A percentile compares a stretch with the other conserved stretches of the same genome.
Evolutionary conservation across 2,329 filamentous ascomycete species (phyloP).

Genomic region (Trichoderma semiorbis): DNA sequence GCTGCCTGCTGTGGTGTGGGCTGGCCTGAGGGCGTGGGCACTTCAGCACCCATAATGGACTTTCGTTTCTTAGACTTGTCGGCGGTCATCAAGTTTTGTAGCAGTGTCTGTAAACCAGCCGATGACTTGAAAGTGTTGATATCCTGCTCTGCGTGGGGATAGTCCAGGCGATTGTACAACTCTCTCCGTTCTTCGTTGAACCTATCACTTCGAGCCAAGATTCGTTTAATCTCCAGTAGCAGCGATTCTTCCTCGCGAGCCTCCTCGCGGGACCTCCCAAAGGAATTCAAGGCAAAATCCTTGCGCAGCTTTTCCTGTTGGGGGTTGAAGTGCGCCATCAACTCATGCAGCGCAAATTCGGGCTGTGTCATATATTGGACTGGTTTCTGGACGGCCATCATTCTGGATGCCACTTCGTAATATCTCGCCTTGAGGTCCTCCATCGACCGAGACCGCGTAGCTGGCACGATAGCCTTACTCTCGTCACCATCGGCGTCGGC

Average conservation of each 20-base stretch:
- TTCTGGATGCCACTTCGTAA: conserved; percentile 78
- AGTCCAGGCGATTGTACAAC: conserved; percentile 81
- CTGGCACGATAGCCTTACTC: conserved; percentile 52
- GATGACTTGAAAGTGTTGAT: conserved; percentile 78
- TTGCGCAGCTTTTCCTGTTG: conserved; percentile 77
- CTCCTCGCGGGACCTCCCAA: conserved; percentile 80
- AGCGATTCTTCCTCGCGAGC: conserved; percentile 88
- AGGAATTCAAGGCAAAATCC: conserved; percentile 73
- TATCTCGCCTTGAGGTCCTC: conserved; percentile 91
- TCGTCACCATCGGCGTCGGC: conserved; percentile 44
- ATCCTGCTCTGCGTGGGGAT: conserved; percentile 66
- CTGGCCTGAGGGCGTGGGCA: conserved; percentile 40
- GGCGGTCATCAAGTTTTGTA: conserved; percentile 75
- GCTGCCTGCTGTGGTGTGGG: conserved; percentile 37
- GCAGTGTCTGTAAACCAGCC: conserved; percentile 71
- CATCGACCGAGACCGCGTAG: conserved; percentile 61
- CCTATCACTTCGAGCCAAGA: conserved; percentile 78
- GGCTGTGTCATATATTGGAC: conserved; percentile 81
- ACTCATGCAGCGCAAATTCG: conserved; percentile 79
- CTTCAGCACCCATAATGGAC: conserved; percentile 59
- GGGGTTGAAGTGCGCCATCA: conserved; percentile 82
- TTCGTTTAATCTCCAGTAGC: conserved; percentile 85
- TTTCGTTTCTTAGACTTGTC: conserved; percentile 90
- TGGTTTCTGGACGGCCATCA: conserved; percentile 77
- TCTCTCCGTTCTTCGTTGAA: conserved; percentile 87